Base-by-base conservation (phyloP, 371 early-diverging fungal species). In the Actinomucor elegans region DNA sequence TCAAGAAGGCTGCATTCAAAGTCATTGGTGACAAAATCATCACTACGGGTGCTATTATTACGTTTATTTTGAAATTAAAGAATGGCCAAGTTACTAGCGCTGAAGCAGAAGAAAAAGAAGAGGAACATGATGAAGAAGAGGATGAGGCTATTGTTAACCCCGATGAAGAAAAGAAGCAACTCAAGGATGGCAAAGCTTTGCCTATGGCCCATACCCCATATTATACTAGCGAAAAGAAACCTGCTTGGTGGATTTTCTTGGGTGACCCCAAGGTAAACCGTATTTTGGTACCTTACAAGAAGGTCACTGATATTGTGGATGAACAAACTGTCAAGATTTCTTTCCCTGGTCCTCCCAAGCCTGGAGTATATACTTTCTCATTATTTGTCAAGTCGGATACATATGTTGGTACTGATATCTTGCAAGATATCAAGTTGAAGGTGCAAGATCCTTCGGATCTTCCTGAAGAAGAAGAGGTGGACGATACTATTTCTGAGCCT, bases 401-500 rank as follows among this genome's bases (percentile, higher is more conserved):
- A 15, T 89, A 87, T 55, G 53, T 86, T 46, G 97, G 96, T 41
- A 79, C 87, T 48, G 95, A 94, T 69, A 79, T 89, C 36, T 57
- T 78, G 29, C 73, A 88, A 58, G 90, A 92, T 38, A 72, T 92
- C 57, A 80, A 83, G 48, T 77, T 96, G 73, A 72, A 70, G 15
- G 86, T 91, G 9, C 77, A 86, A 34, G 89, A 91, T 48, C 79
- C 81, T 12, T 59, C 87, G 5, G 80, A 80, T 35, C 77, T 90
- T 41, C 90, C 93, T 23, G 79, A 82, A 12, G 83, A 85, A 49
- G 76, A 81, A 1, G 90, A 90, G 37, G 71, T 88, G 1, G 95
- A 94, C 41, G 97, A 96, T 57, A 91, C 91, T 49, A 97, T 97
- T 55, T 94, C 94, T 15, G 98, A 97, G 57, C 96, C 97, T 29